Evolutionary conservation across 225 moss, liverwort and hornwort species (phyloP).

Genomic region (Thuidium tamariscinum): DNA sequence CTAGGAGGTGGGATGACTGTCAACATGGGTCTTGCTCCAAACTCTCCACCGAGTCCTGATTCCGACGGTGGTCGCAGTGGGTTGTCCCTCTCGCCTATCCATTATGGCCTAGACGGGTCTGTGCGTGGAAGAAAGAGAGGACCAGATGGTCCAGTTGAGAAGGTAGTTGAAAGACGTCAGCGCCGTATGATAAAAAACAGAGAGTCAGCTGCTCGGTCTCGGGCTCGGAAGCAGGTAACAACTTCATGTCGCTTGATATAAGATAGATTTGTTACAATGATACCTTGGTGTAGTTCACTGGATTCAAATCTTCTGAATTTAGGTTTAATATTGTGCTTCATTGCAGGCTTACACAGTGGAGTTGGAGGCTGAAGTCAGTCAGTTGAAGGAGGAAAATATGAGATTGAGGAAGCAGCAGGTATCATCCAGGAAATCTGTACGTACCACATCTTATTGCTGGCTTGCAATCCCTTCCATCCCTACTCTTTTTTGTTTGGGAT

Average conservation of each 20-base stretch:
- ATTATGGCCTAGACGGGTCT: slow-evolving; percentile 57
- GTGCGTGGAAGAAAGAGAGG: slow-evolving; percentile 78
- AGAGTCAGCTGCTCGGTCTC: slow-evolving; percentile 91
- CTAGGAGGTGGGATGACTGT: slow-evolving; percentile 49
- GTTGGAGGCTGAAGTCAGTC: slow-evolving; percentile 88
- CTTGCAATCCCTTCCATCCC: neutral
- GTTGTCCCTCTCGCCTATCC: slow-evolving; percentile 64
- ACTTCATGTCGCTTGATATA: neutral
- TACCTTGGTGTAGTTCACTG: neutral
- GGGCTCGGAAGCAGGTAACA: slow-evolving; percentile 88
- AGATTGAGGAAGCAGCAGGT: slow-evolving; percentile 71
- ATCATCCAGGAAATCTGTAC: slow-evolving; percentile 51
- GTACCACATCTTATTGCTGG: slow-evolving; percentile 26
- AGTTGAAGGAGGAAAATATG: slow-evolving; percentile 82
- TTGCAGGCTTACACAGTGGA: slow-evolving; percentile 92
- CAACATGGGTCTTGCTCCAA: slow-evolving; percentile 69
- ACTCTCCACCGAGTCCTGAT: slow-evolving; percentile 63
- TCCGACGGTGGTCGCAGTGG: slow-evolving; percentile 82
- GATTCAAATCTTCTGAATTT: neutral
- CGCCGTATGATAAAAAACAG: slow-evolving; percentile 96
- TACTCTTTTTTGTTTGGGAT: neutral
- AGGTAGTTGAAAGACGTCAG: slow-evolving; percentile 84
- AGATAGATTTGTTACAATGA: neutral
- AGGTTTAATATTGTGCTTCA: neutral
- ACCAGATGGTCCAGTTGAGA: slow-evolving; percentile 77